Evolutionary conservation across 192 early-diverging fungal genomes (phyloP).

Genomic region (Nowakowskiella sp.): DNA sequence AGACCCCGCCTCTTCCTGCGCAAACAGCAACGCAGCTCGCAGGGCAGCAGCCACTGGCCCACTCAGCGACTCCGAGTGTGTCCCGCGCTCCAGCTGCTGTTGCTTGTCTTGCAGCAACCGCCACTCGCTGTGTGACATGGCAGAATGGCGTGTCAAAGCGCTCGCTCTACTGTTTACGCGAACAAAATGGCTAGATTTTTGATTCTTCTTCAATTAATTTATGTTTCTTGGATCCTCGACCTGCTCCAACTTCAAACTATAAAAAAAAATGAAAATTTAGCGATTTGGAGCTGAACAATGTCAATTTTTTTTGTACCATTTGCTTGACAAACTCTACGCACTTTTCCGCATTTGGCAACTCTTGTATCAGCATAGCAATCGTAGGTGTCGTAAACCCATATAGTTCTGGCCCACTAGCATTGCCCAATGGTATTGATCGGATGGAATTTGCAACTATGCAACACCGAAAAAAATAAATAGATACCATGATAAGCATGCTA

Average conservation of each 20-base stretch:
- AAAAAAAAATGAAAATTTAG: conserved; percentile 10
- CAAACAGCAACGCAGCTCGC: no score
- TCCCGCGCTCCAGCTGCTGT: no score
- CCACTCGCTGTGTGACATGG: no score
- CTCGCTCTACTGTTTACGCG: no score
- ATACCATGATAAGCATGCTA: background rate
- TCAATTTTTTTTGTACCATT: conserved; percentile 12
- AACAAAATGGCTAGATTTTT: no score
- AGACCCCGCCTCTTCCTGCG: no score
- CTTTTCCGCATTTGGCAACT: conserved; percentile 62
- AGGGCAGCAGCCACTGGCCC: no score
- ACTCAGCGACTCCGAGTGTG: no score
- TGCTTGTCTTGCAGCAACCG: no score
- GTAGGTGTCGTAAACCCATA: conserved; percentile 85
- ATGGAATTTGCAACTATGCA: conserved; percentile 60
- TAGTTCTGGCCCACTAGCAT: conserved; percentile 81
- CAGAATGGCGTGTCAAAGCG: no score
- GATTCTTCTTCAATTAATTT: no score
- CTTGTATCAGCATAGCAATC: conserved; percentile 79
- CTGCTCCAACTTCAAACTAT: conserved; percentile 30
- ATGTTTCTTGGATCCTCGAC: conserved; percentile 22
- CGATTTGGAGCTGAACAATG: conserved; percentile 3
- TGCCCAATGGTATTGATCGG: conserved; percentile 69
- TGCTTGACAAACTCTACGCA: conserved; percentile 60
- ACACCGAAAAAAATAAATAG: background rate